Conservation (phyloP, 1,139 yeast genomes). For the Yamadazyma sp. region DNA sequence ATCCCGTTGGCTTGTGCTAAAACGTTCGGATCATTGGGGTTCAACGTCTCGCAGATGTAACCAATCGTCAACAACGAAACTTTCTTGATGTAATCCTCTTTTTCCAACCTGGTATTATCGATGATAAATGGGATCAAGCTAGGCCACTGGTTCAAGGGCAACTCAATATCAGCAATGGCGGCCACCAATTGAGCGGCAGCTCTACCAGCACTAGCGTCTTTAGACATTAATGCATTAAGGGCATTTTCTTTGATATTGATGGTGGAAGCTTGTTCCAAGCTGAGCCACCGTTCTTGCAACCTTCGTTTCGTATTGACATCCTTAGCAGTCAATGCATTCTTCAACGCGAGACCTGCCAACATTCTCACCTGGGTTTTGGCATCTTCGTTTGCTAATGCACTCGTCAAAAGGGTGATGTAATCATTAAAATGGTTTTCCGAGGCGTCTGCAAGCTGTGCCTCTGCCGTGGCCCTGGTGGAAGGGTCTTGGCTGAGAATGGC, state of each 20-base stretch:
- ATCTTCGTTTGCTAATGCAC: conserved; percentile 66
- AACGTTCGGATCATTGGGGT: conserved; percentile 78
- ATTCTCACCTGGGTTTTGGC: conserved; percentile 82
- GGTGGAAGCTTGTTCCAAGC: conserved; percentile 55
- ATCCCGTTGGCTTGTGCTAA: conserved; percentile 88
- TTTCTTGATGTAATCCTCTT: conserved; percentile 77
- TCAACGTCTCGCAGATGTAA: conserved; percentile 92
- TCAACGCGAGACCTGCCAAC: conserved; percentile 85
- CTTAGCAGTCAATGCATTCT: conserved; percentile 85
- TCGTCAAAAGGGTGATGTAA: conserved; percentile 69
- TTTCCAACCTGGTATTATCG: conserved; percentile 77
- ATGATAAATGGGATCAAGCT: conserved; percentile 81
- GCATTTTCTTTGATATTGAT: conserved; percentile 68
- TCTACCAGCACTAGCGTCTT: conserved; percentile 79
- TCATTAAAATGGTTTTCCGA: conserved; percentile 74
- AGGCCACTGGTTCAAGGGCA: conserved; percentile 87
- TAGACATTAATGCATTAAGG: conserved; percentile 60
- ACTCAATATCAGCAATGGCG: conserved; percentile 91
- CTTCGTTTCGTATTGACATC: conserved; percentile 51
- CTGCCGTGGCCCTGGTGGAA: conserved; percentile 74
- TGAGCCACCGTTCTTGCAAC: conserved; percentile 64
- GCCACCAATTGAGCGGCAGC: conserved; percentile 94
- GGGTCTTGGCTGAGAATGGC: conserved; percentile 72
- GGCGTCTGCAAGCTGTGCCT: conserved; percentile 69
- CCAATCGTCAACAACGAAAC: conserved; percentile 90